A percentile compares a stretch with the other conserved stretches of the same genome.
These are phyloP conservation scores for Aspergillus pseudonomiae DNA, from an alignment of 2,329 filamentous ascomycete genomes.

Conservation along the genomic window DNA sequence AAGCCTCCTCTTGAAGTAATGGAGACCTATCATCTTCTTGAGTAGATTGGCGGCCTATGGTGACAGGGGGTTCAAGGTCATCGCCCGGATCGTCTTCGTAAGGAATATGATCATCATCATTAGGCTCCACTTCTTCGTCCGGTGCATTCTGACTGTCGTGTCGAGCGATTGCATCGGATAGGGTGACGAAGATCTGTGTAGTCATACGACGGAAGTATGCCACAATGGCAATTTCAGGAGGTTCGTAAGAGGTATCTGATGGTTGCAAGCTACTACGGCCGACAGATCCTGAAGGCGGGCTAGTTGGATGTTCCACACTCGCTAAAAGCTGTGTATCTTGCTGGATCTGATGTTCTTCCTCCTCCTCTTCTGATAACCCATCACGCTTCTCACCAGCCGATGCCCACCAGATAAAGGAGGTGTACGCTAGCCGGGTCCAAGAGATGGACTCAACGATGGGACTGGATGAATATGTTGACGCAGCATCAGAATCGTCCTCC, in stretches of 20 bases:
- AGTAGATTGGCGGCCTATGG: slow-evolving; percentile 29
- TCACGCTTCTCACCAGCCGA: slow-evolving; percentile 64
- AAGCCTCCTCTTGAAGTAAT: slow-evolving; percentile 20
- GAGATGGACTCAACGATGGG: slow-evolving; percentile 59
- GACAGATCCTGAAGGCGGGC: slow-evolving; percentile 27
- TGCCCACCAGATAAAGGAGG: slow-evolving; percentile 69
- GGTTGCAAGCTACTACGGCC: slow-evolving; percentile 31
- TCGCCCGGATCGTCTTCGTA: slow-evolving; percentile 30
- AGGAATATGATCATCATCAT: slow-evolving; percentile 19
- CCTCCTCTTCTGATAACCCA: slow-evolving; percentile 57
- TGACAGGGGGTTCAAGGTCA: slow-evolving; percentile 25
- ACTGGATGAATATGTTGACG: slow-evolving; percentile 47
- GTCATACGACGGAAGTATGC: slow-evolving; percentile 55
- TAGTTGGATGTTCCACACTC: slow-evolving; percentile 38
- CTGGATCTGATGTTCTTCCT: slow-evolving; percentile 50
- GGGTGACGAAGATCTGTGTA: slow-evolving; percentile 48
- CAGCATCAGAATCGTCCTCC: slow-evolving; percentile 42
- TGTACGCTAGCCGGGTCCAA: slow-evolving; percentile 64
- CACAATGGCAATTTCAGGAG: slow-evolving; percentile 51
- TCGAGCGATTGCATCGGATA: slow-evolving; percentile 48
- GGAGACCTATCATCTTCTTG: slow-evolving; percentile 32
- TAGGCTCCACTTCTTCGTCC: slow-evolving; percentile 24
- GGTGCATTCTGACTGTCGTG: slow-evolving; percentile 32
- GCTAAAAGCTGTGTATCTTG: slow-evolving; percentile 48
- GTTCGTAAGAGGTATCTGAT: slow-evolving; percentile 36